These are phyloP conservation scores for Mycogone perniciosa DNA, from an alignment of 2,329 filamentous ascomycete species.

Conservation along the genomic window DNA sequence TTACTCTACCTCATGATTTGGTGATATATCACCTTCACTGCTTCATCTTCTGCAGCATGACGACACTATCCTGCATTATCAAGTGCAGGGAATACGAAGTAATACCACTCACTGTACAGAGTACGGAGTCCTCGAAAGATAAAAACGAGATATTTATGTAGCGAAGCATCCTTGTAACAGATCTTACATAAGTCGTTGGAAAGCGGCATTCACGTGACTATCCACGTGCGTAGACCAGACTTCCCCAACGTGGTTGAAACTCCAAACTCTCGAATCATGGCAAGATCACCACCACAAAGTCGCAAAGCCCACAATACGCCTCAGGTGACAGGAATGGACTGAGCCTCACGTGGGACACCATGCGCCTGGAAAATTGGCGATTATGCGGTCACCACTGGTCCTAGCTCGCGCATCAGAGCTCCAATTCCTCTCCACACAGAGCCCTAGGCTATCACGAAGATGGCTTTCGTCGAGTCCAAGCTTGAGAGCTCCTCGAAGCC, in stretches of 20 bases:
- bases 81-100: no score
- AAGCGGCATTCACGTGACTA: background rate
- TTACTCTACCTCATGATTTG: no score
- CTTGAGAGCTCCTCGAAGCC: conserved; percentile 20
- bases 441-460: conserved; percentile 17
- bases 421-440: conserved; percentile 18
- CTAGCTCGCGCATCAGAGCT: conserved; percentile 25
- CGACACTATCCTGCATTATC: no score
- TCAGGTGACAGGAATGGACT: conserved; percentile 21
- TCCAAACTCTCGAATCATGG: conserved; percentile 5
- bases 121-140: no score
- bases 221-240: conserved; percentile 4
- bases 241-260: conserved; percentile 5
- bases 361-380: conserved; percentile 25
- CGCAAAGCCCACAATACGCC: background rate
- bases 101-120: no score
- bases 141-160: no score
- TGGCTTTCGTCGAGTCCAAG: conserved; percentile 26
- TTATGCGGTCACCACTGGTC: conserved; percentile 29
- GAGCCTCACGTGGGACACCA: conserved; percentile 21
- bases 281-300: conserved; percentile 2
- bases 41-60: no score
- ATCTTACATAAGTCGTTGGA: no score
- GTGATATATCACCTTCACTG: no score
- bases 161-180: no score